These are phyloP conservation scores for Sugiyamaella qingdaonensis DNA, from an alignment of 805 yeast genomes.

Conservation along the genomic window DNA sequence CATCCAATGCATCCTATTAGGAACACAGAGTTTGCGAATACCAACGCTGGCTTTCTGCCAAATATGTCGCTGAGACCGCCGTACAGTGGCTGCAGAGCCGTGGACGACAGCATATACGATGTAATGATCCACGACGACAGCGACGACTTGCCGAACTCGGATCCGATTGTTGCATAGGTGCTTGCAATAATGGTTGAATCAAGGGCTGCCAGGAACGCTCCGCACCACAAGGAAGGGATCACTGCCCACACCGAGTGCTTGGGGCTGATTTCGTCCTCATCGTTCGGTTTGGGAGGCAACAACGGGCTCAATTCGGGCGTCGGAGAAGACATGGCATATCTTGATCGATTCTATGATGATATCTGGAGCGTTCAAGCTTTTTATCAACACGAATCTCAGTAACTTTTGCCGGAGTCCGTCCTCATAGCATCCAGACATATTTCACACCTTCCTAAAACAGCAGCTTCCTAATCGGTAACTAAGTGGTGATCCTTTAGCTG, in stretches of 20 bases:
- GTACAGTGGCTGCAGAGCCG: slow-evolving; percentile 64
- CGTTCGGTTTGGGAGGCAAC: not conserved
- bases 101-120: slow-evolving; percentile 56
- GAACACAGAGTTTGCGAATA: not conserved
- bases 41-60: slow-evolving; percentile 18
- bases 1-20: not conserved
- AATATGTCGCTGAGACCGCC: slow-evolving; percentile 60
- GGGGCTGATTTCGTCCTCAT: not conserved
- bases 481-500: not conserved
- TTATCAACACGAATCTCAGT: not conserved
- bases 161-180: slow-evolving; percentile 45
- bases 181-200: slow-evolving; percentile 49
- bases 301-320: not conserved
- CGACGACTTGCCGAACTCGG: slow-evolving; percentile 46
- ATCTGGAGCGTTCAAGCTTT: not conserved
- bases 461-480: not conserved
- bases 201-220: slow-evolving; percentile 17
- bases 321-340: not conserved
- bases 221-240: not conserved
- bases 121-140: slow-evolving; percentile 64
- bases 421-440: not conserved
- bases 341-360: not conserved
- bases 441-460: not conserved
- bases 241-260: not conserved
- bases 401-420: not conserved